phyloP scores from a whole-genome alignment of 2,329 filamentous ascomycete genomes.

The Phaeophleospora eucalypticola region DNA sequence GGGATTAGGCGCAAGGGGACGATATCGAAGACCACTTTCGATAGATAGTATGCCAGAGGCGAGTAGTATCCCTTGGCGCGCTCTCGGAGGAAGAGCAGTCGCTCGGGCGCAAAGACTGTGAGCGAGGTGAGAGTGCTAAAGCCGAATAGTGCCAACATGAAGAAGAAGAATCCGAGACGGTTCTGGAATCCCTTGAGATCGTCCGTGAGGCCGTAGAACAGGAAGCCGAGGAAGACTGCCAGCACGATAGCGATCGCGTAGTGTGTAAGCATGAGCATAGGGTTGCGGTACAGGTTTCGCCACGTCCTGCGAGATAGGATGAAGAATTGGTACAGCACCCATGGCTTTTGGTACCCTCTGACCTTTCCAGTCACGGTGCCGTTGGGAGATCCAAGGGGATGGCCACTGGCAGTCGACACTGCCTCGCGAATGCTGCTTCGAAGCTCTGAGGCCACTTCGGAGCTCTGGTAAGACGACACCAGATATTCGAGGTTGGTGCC shows the following conservation, averaged over 20 bases:
- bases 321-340: constrained; percentile 74
- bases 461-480: constrained; percentile 69
- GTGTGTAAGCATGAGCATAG: constrained; percentile 96
- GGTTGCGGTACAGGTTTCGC: constrained; percentile 96
- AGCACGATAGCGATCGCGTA: constrained; percentile 95
- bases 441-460: constrained; percentile 69
- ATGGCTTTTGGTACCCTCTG: constrained; percentile 76
- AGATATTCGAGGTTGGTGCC: constrained; percentile 79
- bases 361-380: constrained; percentile 51
- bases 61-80: constrained; percentile 95
- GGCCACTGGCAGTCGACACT: constrained; percentile 64
- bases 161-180: constrained; percentile 93
- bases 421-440: constrained; percentile 74
- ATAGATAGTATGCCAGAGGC: constrained; percentile 86
- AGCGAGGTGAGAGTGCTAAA: constrained; percentile 94
- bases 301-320: constrained; percentile 90
- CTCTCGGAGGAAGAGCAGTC: constrained; percentile 86
- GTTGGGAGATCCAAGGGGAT: constrained; percentile 46
- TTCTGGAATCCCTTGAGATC: constrained; percentile 98
- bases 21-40: constrained; percentile 98
- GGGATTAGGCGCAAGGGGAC: constrained; percentile 90
- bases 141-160: constrained; percentile 89
- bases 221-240: constrained; percentile 86
- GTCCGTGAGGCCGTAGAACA: constrained; percentile 94
- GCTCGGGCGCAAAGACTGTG: constrained; percentile 87